Evolutionary conservation across 2,329 filamentous ascomycete genomes (phyloP), one percentile per base, ranked within the genome.

Genomic region (Verticillium nubilum): DNA sequence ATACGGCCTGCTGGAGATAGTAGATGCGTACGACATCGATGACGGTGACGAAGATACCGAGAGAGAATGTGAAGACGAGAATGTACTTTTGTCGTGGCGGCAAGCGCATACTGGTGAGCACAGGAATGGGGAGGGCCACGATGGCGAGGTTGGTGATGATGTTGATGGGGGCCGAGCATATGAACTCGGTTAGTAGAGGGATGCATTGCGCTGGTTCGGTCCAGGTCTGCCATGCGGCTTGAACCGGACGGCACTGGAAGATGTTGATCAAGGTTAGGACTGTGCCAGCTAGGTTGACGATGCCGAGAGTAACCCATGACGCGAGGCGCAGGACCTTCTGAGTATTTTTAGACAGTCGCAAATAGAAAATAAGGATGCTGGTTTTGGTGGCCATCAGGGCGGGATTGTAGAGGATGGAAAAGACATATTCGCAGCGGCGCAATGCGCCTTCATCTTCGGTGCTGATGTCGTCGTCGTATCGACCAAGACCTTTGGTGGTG

Each of bases 71-170:
- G 33, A 95, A 76, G 57, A 97, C 84, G 7, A 98, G 76, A 53
- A 97, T 95, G 2, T 88, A 86, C 75, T 97, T 97, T 70, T 97
- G 93, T 61, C 91, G 90, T 61, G 79, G 84, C 0, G 93, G 94
- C 10, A 98, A 76, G 54, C 87, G 87, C 89, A 97, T 95, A 58
- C 87, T 83, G 0, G 92, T 96, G 23, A 97, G 78, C 10, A 97
- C 90, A 1, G 93, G 93, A 67, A 97, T 91, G 0, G 94, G 93
- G 12, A 97, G 78, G 52, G 95, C 88, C 29, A 98, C 79, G 56
- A 97, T 92, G 52, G 91, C 90, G 59, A 97, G 79, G 69, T 97
- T 93, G 23, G 92, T 96, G 62, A 96, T 88, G 66, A 97, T 91
- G 74, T 97, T 97, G 70, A 97, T 85, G 0, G 94, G 93, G 0